Evolutionary conservation across 345 rosid species (phyloP).

Genomic region (Balakata baccata): DNA sequence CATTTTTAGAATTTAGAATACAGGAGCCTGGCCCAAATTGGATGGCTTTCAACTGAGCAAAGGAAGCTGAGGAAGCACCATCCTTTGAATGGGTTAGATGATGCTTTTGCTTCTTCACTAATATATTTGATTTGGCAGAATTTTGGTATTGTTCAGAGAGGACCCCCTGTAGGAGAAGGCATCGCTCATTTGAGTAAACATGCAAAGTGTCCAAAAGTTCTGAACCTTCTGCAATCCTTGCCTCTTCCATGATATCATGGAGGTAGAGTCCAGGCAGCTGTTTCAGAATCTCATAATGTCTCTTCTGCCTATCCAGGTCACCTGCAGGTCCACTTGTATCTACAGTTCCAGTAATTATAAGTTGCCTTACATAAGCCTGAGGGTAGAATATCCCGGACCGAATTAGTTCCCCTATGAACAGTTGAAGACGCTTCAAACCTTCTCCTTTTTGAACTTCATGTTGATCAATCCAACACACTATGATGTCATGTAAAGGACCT

Average conservation of each 20-base stretch:
- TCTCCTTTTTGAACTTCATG: slow-evolving; percentile 74
- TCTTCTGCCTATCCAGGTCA: slow-evolving; percentile 57
- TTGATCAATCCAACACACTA: slow-evolving; percentile 98
- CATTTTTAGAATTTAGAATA: slow-evolving; percentile 37
- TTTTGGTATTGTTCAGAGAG: slow-evolving; percentile 19
- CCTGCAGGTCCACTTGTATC: slow-evolving; percentile 46
- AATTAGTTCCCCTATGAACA: slow-evolving; percentile 69
- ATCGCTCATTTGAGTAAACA: slow-evolving; percentile 76
- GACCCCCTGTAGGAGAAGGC: slow-evolving; percentile 64
- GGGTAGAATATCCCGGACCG: slow-evolving; percentile 84
- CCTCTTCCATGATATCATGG: slow-evolving; percentile 59
- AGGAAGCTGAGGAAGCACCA: slow-evolving; percentile 12
- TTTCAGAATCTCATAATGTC: slow-evolving; percentile 78
- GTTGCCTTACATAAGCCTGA: slow-evolving; percentile 86
- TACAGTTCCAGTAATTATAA: slow-evolving; percentile 79
- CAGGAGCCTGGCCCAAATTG: background rate
- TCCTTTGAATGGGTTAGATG: slow-evolving; percentile 16
- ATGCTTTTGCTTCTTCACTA: slow-evolving; percentile 17
- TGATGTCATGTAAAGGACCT: slow-evolving; percentile 85
- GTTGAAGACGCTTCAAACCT: slow-evolving; percentile 70
- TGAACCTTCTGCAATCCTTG: slow-evolving; percentile 56
- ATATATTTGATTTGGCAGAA: slow-evolving; percentile 13
- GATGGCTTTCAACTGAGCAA: slow-evolving; percentile 20
- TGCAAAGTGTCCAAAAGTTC: slow-evolving; percentile 57
- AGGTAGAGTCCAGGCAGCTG: slow-evolving; percentile 73